Evolutionary conservation across 352 stramenopile genomes (phyloP).

Genomic region (Salisapilia sapeloensis): DNA sequence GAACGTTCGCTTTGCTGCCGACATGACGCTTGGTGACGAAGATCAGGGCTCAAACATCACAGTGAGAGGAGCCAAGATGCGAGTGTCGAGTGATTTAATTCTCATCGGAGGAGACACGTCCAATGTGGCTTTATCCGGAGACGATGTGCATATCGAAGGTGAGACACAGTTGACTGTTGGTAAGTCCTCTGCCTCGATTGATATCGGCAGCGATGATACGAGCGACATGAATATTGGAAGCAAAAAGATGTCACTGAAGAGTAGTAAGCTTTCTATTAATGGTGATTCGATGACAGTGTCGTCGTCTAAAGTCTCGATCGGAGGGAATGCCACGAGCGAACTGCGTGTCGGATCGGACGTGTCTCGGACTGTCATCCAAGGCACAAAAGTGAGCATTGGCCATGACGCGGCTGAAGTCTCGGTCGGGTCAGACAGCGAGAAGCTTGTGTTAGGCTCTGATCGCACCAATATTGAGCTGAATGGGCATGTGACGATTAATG

Average conservation of each 20-base stretch:
- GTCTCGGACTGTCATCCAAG: constrained; percentile 6
- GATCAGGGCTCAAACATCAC: too few species aligned
- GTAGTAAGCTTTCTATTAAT: too few species aligned
- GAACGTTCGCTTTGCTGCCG: too few species aligned
- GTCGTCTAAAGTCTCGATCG: constrained; percentile 4
- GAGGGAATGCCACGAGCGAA: constrained; percentile 11
- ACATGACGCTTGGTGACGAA: too few species aligned
- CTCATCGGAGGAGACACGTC: too few species aligned
- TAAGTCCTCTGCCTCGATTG: constrained; percentile 10
- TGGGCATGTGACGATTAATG: constrained; percentile 36
- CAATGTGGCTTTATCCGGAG: too few species aligned
- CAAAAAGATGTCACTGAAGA: constrained; percentile 8
- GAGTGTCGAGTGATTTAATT: too few species aligned
- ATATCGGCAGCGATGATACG: constrained; percentile 8
- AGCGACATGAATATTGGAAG: constrained; percentile 12
- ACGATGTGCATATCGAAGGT: too few species aligned
- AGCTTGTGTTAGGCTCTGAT: constrained; percentile 17
- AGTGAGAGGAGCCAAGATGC: too few species aligned
- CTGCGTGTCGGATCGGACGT: constrained; percentile 15
- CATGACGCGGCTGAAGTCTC: constrained; percentile 7
- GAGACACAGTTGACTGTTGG: too few species aligned
- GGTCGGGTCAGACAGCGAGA: constrained; percentile 11
- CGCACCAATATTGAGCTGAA: constrained; percentile 12
- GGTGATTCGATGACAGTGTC: constrained; percentile 4
- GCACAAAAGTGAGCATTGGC: constrained; percentile 8